Evolutionary conservation across 805 yeast genomes (phyloP).

Genomic region (Candida sonorensis): DNA sequence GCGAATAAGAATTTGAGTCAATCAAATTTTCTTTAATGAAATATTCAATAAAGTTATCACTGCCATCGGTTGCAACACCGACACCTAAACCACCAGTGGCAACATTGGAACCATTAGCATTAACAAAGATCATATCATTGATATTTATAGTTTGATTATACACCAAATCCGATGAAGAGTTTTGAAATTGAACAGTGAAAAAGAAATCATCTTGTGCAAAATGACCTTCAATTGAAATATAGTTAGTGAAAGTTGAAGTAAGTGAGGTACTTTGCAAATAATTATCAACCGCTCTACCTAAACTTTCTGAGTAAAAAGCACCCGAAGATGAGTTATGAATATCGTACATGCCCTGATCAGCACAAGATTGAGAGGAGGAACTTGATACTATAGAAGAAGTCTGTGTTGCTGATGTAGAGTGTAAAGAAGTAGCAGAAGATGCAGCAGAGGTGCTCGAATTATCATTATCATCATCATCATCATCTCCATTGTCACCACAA

Average conservation of each 20-base stretch:
- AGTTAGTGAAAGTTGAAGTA: conserved; percentile 13
- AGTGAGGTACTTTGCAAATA: conserved; percentile 10
- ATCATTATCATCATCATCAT: no score
- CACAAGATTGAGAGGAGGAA: conserved; percentile 19
- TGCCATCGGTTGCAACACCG: conserved; percentile 25
- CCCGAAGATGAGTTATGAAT: conserved; percentile 16
- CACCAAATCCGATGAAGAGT: not conserved
- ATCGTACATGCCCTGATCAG: conserved; percentile 19
- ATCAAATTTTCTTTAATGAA: conserved; percentile 27
- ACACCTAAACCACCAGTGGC: conserved; percentile 41
- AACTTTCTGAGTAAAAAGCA: conserved; percentile 5
- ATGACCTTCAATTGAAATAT: conserved; percentile 18
- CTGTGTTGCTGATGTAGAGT: conserved; percentile 1
- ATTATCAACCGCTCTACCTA: not conserved
- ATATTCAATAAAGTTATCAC: conserved; percentile 27
- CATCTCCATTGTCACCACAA: conserved; percentile 9
- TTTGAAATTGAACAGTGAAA: conserved; percentile 3
- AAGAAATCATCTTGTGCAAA: conserved; percentile 20
- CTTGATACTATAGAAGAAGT: conserved; percentile 1
- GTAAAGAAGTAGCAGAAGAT: not conserved
- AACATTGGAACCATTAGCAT: conserved; percentile 30
- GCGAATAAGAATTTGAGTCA: conserved; percentile 36
- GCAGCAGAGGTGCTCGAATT: no score
- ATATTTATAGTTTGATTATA: conserved; percentile 6
- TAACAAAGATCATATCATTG: conserved; percentile 28